These are phyloP conservation scores for Chalciporus sphaerocephalus DNA, from an alignment of 768 basidiomycete species.

Conservation along the genomic window DNA sequence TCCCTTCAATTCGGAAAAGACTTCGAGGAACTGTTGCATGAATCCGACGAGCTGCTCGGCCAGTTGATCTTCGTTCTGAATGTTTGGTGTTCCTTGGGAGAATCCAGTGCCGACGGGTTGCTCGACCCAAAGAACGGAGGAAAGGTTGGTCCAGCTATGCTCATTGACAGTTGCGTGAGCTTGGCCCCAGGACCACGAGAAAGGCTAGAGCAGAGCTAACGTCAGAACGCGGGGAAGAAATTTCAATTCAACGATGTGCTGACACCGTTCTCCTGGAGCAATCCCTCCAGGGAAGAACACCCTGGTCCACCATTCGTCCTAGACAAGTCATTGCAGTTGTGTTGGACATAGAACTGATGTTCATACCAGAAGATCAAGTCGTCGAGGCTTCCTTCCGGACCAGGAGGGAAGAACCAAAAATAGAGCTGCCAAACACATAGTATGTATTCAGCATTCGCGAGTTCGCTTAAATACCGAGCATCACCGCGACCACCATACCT, in stretches of 20 bases:
- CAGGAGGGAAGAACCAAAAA: constrained; percentile 84
- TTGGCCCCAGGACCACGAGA: constrained; percentile 61
- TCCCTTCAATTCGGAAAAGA: constrained; percentile 68
- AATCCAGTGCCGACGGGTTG: constrained; percentile 80
- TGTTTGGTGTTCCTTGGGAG: constrained; percentile 64
- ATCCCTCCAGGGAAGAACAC: constrained; percentile 68
- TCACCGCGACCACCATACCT: constrained; percentile 36
- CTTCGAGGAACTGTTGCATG: constrained; percentile 68
- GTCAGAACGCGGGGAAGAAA: constrained; percentile 18
- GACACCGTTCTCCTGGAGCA: constrained; percentile 73
- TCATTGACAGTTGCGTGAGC: constrained; percentile 62
- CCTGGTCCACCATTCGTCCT: constrained; percentile 84
- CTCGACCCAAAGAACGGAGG: constrained; percentile 70
- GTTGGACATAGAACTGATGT: neutral
- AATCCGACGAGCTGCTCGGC: constrained; percentile 55
- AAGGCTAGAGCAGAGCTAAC: constrained; percentile 41
- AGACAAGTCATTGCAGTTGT: neutral
- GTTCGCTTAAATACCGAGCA: too few species aligned
- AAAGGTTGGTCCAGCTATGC: constrained; percentile 76
- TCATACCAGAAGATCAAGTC: constrained; percentile 73
- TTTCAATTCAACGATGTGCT: constrained; percentile 21
- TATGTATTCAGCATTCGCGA: neutral
- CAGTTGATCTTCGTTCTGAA: constrained; percentile 53
- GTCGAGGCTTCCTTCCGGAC: constrained; percentile 64
- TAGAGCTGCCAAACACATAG: constrained; percentile 48